Percentiles rank a stretch among this genome's conserved stretches.
Conservation (phyloP, 2,329 filamentous ascomycete genomes). For the Tympanopsis confertula region DNA sequence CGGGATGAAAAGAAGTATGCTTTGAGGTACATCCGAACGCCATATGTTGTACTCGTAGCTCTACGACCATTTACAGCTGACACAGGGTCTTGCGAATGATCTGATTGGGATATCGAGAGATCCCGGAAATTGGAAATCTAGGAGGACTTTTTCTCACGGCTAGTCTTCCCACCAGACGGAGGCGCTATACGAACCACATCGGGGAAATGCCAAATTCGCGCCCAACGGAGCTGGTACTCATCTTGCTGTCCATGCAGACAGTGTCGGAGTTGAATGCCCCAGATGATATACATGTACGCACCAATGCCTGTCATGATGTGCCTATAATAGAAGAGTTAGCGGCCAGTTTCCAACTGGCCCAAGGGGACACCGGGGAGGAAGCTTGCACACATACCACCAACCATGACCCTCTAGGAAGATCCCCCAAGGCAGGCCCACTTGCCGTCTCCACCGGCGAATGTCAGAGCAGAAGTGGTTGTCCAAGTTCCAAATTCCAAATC, state of each 20-base stretch:
- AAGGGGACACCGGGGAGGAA: not conserved
- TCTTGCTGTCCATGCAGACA: slow-evolving; percentile 56
- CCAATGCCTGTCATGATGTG: slow-evolving; percentile 63
- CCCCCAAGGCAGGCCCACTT: slow-evolving; percentile 60
- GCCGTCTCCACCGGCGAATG: slow-evolving; percentile 44
- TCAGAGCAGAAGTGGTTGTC: slow-evolving; percentile 54
- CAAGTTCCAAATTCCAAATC: slow-evolving; percentile 56
- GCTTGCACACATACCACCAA: slow-evolving; percentile 51
- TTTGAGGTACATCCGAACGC: no score
- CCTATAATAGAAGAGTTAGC: slow-evolving; percentile 19
- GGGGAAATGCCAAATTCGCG: slow-evolving; percentile 17
- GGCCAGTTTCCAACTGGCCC: not conserved
- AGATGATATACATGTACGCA: slow-evolving; percentile 60
- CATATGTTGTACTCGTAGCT: no score
- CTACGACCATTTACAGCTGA: no score
- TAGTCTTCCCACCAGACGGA: no score
- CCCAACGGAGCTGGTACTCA: slow-evolving; percentile 54
- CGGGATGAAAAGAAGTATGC: no score
- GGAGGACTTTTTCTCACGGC: no score
- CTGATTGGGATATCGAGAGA: no score
- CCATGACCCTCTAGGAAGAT: slow-evolving; percentile 61
- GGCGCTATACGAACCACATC: not conserved
- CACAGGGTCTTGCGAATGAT: no score
- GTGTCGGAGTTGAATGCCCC: slow-evolving; percentile 62
- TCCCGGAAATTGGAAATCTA: no score